Percentiles rank a stretch among this genome's conserved stretches.
These are phyloP conservation scores for Hanseniaspora vineae DNA, from an alignment of 805 yeast species.

Conservation along the genomic window DNA sequence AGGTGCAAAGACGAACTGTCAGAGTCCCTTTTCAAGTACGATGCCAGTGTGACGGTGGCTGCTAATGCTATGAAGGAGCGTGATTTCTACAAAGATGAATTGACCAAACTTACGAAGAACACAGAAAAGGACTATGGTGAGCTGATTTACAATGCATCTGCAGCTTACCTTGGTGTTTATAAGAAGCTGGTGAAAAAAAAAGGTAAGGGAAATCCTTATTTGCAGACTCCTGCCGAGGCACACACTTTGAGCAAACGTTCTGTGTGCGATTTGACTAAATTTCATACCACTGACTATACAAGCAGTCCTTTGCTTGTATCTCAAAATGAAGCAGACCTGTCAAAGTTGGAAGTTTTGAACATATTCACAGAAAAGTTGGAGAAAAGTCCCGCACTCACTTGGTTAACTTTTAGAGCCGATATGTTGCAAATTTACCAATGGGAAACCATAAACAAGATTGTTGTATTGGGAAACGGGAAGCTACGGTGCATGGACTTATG, in stretches of 20 bases:
- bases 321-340: not conserved
- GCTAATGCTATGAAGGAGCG: slow-evolving; percentile 61
- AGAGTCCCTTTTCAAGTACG: slow-evolving; percentile 68
- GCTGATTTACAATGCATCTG: slow-evolving; percentile 5
- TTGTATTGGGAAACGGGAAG: not conserved
- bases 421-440: not conserved
- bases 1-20: slow-evolving; percentile 61
- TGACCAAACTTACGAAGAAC: slow-evolving; percentile 39
- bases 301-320: not conserved
- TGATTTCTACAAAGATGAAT: slow-evolving; percentile 57
- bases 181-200: not conserved
- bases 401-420: not conserved
- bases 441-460: not conserved
- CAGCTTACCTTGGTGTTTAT: not conserved
- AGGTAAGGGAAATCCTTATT: not conserved
- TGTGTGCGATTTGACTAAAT: not conserved
- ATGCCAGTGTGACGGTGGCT: slow-evolving; percentile 83
- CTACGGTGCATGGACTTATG: not conserved
- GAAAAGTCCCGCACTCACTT: not conserved
- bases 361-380: not conserved
- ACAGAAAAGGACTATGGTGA: slow-evolving; percentile 18
- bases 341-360: not conserved
- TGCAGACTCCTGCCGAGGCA: not conserved
- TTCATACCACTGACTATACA: not conserved
- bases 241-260: not conserved